Evolutionary conservation across 495 filamentous ascomycete genomes (phyloP).

Genomic region (Viridothelium virens): DNA sequence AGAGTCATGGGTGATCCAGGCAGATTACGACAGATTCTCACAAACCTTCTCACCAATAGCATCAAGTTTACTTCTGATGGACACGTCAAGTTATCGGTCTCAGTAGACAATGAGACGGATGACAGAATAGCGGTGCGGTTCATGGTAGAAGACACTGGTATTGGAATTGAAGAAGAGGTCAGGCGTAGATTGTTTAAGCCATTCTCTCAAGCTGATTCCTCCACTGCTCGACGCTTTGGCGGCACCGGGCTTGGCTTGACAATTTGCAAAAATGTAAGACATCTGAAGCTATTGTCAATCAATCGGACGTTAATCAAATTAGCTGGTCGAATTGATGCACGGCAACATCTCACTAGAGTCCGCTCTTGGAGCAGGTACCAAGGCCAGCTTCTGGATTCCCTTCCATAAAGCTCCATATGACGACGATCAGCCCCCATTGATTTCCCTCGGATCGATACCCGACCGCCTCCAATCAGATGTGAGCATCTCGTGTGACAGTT

Average conservation of each 20-base stretch:
- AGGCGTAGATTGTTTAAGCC: conserved; percentile 70
- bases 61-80: conserved; percentile 81
- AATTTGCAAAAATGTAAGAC: conserved; percentile 58
- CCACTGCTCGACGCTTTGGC: conserved; percentile 65
- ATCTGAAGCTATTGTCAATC: neutral
- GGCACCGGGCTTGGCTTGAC: conserved; percentile 76
- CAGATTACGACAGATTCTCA: conserved; percentile 72
- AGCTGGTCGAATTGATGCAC: conserved; percentile 73
- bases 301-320: neutral
- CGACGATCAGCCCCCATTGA: conserved; percentile 34
- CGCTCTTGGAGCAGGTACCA: conserved; percentile 52
- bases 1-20: conserved; percentile 67
- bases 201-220: conserved; percentile 77
- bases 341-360: conserved; percentile 62
- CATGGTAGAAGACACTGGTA: conserved; percentile 70
- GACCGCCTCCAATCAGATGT: conserved; percentile 56
- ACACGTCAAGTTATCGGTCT: conserved; percentile 45
- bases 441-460: conserved; percentile 49
- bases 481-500: conserved; percentile 52
- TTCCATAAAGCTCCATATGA: conserved; percentile 50
- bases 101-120: conserved; percentile 30
- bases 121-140: conserved; percentile 45
- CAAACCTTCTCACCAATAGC: conserved; percentile 79
- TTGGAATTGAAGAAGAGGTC: conserved; percentile 73
- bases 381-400: conserved; percentile 57